These are phyloP conservation scores for Diversispora epigaea DNA, from an alignment of 192 early-diverging fungal species.

Conservation along the genomic window DNA sequence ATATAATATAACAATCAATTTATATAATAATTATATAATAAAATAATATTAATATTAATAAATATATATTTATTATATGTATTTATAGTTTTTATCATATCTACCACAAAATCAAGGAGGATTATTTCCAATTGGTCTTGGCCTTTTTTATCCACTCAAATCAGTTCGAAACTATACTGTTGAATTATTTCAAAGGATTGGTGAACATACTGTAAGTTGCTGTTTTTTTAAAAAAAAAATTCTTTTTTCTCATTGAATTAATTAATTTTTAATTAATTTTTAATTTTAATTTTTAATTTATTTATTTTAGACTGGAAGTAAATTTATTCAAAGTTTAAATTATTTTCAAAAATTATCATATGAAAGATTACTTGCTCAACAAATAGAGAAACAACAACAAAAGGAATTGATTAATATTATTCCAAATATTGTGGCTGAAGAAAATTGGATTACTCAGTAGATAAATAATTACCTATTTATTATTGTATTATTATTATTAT, in stretches of 20 bases:
- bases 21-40: neutral
- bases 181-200: slow-evolving; percentile 71
- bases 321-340: slow-evolving; percentile 46
- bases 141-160: slow-evolving; percentile 73
- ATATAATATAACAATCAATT: neutral
- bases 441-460: no score
- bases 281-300: slow-evolving; percentile 6
- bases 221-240: slow-evolving; percentile 23
- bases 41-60: neutral
- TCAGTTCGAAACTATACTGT: slow-evolving; percentile 68
- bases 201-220: slow-evolving; percentile 59
- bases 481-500: no score
- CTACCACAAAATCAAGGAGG: slow-evolving; percentile 81
- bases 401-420: neutral
- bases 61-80: neutral
- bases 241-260: neutral
- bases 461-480: no score
- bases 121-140: slow-evolving; percentile 73
- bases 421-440: no score
- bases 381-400: slow-evolving; percentile 17
- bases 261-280: neutral
- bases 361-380: slow-evolving; percentile 35
- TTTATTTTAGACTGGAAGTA: slow-evolving; percentile 39
- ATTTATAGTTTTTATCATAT: slow-evolving; percentile 60
- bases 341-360: slow-evolving; percentile 47